Conservation (phyloP, 352 stramenopile species). For the Poterioochromonas sp. region DNA sequence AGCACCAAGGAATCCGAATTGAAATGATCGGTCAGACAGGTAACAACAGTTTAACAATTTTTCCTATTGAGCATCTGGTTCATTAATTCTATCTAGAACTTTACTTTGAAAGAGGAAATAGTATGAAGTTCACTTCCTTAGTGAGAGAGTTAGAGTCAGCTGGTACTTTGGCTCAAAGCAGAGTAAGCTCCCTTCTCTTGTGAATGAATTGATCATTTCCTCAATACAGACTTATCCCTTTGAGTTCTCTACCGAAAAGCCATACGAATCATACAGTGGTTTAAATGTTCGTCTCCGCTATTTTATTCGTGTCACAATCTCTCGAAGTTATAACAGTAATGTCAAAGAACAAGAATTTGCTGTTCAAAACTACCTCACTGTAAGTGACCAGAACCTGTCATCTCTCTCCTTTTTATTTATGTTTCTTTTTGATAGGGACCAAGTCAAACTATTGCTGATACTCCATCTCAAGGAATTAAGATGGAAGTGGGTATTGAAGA, state of each 20-base stretch:
- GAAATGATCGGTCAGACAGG: slow-evolving; percentile 87
- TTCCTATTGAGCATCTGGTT: no score
- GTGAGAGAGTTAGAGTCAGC: slow-evolving; percentile 73
- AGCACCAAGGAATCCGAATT: slow-evolving; percentile 89
- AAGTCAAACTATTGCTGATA: slow-evolving; percentile 26
- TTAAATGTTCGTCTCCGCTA: slow-evolving; percentile 89
- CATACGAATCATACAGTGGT: slow-evolving; percentile 91
- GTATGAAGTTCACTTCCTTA: slow-evolving; percentile 82
- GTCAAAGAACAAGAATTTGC: slow-evolving; percentile 84
- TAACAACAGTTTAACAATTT: slow-evolving; percentile 33
- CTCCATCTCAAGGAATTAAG: slow-evolving; percentile 62
- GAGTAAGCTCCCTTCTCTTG: background rate
- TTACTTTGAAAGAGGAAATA: slow-evolving; percentile 59
- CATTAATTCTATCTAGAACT: slow-evolving; percentile 50
- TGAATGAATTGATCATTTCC: slow-evolving; percentile 4
- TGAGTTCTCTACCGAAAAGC: slow-evolving; percentile 83
- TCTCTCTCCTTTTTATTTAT: background rate
- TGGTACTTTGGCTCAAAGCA: slow-evolving; percentile 57
- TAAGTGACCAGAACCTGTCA: background rate
- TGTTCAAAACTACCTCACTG: slow-evolving; percentile 58
- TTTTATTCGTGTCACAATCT: slow-evolving; percentile 80
- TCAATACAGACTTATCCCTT: slow-evolving; percentile 64
- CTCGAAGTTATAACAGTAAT: slow-evolving; percentile 76
- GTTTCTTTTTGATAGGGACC: slow-evolving; percentile 33
- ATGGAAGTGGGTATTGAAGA: slow-evolving; percentile 97